Percentiles rank a stretch among this genome's conserved stretches.
phyloP scores from a whole-genome alignment of 1,284 basidiomycete species.

The Papiliotrema nemorosa region DNA sequence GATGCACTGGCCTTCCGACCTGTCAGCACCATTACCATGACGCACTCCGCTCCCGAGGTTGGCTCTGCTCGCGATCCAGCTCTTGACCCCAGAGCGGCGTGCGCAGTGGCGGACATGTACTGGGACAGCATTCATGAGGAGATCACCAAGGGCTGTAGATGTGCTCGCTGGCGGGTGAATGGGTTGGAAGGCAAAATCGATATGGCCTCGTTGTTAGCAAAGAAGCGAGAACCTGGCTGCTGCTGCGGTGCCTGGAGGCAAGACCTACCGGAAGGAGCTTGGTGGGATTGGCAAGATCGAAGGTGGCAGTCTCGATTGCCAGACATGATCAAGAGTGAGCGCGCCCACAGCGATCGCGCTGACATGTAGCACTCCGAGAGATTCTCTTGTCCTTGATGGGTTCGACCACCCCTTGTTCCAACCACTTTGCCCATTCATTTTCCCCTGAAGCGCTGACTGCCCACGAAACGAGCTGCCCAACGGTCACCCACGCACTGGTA shows the following conservation, averaged over 20 bases:
- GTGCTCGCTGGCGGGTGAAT: conserved; percentile 60
- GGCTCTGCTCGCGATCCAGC: conserved; percentile 15
- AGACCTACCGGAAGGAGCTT: conserved; percentile 50
- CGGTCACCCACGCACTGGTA: conserved; percentile 53
- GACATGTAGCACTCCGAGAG: conserved; percentile 64
- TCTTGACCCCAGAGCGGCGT: conserved; percentile 23
- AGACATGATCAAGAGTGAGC: conserved; percentile 56
- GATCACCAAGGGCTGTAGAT: conserved; percentile 76
- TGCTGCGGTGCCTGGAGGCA: conserved; percentile 56
- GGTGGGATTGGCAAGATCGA: conserved; percentile 43
- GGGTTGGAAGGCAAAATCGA: conserved; percentile 49
- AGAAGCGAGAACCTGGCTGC: conserved; percentile 53
- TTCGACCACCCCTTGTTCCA: conserved; percentile 37
- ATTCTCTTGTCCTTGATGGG: conserved; percentile 77
- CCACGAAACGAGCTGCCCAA: conserved; percentile 57
- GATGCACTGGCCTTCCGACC: conserved; percentile 53
- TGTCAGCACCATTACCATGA: conserved; percentile 59
- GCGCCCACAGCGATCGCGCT: background rate
- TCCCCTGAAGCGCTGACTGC: conserved; percentile 58
- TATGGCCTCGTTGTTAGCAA: conserved; percentile 5
- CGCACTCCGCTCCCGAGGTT: conserved; percentile 34
- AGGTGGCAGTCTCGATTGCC: conserved; percentile 72
- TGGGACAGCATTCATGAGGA: conserved; percentile 79
- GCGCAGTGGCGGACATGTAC: conserved; percentile 71
- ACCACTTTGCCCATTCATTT: conserved; percentile 51